phyloP scores from a whole-genome alignment of 2,329 filamentous ascomycete species.

The Thermoascus crustaceus region DNA sequence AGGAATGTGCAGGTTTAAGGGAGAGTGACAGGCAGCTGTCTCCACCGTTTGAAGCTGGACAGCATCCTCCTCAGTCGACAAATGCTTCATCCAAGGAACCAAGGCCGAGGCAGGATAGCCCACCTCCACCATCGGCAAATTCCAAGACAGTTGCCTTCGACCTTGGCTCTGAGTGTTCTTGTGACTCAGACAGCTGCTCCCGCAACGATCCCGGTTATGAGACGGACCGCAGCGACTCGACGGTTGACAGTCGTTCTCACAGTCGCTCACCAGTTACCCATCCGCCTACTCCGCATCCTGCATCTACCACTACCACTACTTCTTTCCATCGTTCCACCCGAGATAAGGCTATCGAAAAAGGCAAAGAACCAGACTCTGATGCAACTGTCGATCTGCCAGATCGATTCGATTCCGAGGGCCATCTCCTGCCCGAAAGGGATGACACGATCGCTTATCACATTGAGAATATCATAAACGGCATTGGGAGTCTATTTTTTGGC shows the following conservation, averaged over 20 bases:
- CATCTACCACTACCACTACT: neutral
- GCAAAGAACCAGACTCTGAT: constrained; percentile 29
- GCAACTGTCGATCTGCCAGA: constrained; percentile 37
- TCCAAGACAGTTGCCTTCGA: constrained; percentile 30
- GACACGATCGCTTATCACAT: constrained; percentile 28
- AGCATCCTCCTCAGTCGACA: constrained; percentile 2
- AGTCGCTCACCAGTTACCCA: constrained; percentile 6
- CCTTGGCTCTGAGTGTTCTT: constrained; percentile 11
- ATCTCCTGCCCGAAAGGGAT: constrained; percentile 25
- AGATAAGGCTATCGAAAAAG: constrained; percentile 4
- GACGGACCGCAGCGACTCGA: constrained; percentile 35
- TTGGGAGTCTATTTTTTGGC: constrained; percentile 10
- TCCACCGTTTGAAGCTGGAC: constrained; percentile 1
- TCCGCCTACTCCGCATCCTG: neutral
- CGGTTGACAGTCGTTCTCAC: constrained; percentile 18
- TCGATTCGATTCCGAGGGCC: constrained; percentile 36
- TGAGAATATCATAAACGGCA: constrained; percentile 27
- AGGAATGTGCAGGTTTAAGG: constrained; percentile 15
- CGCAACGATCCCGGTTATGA: constrained; percentile 30
- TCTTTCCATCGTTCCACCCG: constrained; percentile 7
- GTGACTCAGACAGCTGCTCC: constrained; percentile 3
- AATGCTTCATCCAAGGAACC: constrained; percentile 6
- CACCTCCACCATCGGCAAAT: constrained; percentile 13
- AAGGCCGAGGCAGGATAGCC: constrained; percentile 15
- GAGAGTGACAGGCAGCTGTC: neutral